Evolutionary conservation across 2,329 filamentous ascomycete species (phyloP), one percentile per base, ranked within the genome.

Genomic region (Talaromyces albobiverticillius): DNA sequence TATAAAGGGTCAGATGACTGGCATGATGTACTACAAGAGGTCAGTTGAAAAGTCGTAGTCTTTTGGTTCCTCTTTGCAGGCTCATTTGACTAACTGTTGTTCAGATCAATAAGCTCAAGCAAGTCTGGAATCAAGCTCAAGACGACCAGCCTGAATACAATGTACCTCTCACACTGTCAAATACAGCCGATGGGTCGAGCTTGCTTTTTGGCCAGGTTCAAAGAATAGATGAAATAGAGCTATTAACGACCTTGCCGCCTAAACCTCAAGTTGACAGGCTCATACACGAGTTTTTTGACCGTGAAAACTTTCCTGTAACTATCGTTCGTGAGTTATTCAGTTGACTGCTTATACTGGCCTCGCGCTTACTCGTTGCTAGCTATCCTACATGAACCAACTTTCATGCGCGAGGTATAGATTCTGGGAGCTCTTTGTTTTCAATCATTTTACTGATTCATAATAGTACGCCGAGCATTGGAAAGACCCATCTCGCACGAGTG

Each of bases 221-320:
- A 46, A 82, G 85, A 7, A 85, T 86, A 14, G 85, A 85, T 34
- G 88, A 89, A 62, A 75, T 82, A n/a, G 93, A 97, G 65, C 79
- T 97, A 7, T 82, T 95, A 59, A 82, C 86, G 23, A 85, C 87
- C 49, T 81, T 97, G 41, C 94, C 94, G 1, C 80, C 87, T 0
- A 94, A 91, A 66, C 84, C 88, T 34, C 36, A 54, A 25, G 46
- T 46, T 25, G 54, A 56, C 29, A 56, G 40, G 51, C 25, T 56
- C 11, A 46, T 56, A 46, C 23, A 20, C 7, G 8, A 32, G 18
- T 56, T 56, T 23, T 56, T 56, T 32, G 54, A 56, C 23, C 46
- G 45, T n/a, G 23, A 49, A 23, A 54, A 34, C 2, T 56, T 54
- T n/a, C 49, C 50, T 5, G 29, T 56, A 7, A 13, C 51, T 10